Percentiles rank a stretch among this genome's conserved stretches.
phyloP scores from a whole-genome alignment of 345 rosid genomes.

The Streptanthus diversifolius region DNA sequence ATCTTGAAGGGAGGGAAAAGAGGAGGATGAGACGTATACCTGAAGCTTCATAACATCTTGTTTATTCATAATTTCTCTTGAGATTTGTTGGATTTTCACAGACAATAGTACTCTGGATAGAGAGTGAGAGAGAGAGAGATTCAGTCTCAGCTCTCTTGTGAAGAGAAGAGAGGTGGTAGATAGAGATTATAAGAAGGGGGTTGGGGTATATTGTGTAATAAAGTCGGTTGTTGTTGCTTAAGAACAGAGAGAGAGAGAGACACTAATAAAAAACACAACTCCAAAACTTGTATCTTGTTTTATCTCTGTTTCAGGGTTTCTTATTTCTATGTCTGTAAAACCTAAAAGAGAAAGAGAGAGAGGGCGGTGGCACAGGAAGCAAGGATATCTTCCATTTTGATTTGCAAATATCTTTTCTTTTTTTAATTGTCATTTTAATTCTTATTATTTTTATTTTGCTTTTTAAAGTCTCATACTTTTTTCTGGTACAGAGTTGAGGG shows the following conservation, averaged over 20 bases:
- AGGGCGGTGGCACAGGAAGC: slow-evolving; percentile 40
- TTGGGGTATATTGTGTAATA: slow-evolving; percentile 27
- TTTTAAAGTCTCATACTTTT: not conserved
- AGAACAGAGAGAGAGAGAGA: slow-evolving; percentile 29
- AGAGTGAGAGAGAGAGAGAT: slow-evolving; percentile 7
- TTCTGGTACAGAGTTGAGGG: slow-evolving; percentile 3
- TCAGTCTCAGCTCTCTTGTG: slow-evolving; percentile 6
- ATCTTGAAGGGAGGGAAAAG: not conserved
- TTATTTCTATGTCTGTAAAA: slow-evolving; percentile 13
- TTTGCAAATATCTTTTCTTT: slow-evolving; percentile 17
- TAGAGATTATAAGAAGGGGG: slow-evolving; percentile 8
- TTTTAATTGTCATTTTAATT: not conserved
- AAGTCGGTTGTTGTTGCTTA: slow-evolving; percentile 39
- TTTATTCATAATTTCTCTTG: slow-evolving; percentile 49
- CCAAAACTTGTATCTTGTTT: slow-evolving; percentile 39
- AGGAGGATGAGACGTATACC: slow-evolving; percentile 40
- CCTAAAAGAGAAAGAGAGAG: slow-evolving; percentile 25
- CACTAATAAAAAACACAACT: slow-evolving; percentile 24
- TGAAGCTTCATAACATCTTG: slow-evolving; percentile 75
- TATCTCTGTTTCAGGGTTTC: slow-evolving; percentile 35
- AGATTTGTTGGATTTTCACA: slow-evolving; percentile 13
- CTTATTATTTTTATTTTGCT: not conserved
- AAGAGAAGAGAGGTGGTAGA: slow-evolving; percentile 11
- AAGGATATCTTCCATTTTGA: slow-evolving; percentile 28
- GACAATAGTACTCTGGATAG: not conserved